Base-by-base conservation (phyloP, 352 stramenopile species). In the Globisporangium perplexum region DNA sequence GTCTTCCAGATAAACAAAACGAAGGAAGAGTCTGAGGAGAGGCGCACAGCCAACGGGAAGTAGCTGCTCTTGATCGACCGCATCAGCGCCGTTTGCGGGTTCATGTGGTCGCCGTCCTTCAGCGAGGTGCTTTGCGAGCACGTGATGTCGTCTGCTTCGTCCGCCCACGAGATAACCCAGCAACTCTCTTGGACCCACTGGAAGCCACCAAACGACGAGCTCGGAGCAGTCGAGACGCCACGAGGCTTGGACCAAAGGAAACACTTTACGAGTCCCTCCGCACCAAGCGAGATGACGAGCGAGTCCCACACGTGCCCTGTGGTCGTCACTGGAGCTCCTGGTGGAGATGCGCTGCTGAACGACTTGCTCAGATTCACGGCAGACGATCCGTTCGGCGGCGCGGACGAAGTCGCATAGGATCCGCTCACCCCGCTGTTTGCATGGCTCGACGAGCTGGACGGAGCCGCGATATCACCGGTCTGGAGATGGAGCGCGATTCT, bases 101-200 rank as follows among this genome's bases (percentile, higher is more conserved):
- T 87, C 77, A 94, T 88, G 50, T 94, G 86, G 65, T 92, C 81
- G 6, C 76, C 78, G 38, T 88, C 74, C 41, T 83, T 88, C 26
- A 90, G 63, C 11, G 77, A 92, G 10, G 76, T 90, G 47, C 76
- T 92, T 43, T 94, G 80, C 0, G 83, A 92, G 33, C 83, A 94
- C 15, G 81, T 92, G 45, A 94, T 90, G 50, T 94, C 83, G 8
- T 88, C 66, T 1, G 81, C 66, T n/a, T 92, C 77, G 49, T 88
- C 77, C 0, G 83, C 81, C 83, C 83, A 94, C 46, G 83, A 92
- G 15, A 94, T 72, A 4, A 94, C 74, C 83, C 83, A 94, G 35
- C 78, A 89, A 36, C 69, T 89, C n/a, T 88, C 68, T 56, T 89
- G 77, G 2, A 83, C 50, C 83, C 83, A 94, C 17, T 81, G 69